A percentile compares a stretch with the other conserved stretches of the same genome.
phyloP scores from a whole-genome alignment of 73 alveolate species.

The Urostyla sp. region DNA sequence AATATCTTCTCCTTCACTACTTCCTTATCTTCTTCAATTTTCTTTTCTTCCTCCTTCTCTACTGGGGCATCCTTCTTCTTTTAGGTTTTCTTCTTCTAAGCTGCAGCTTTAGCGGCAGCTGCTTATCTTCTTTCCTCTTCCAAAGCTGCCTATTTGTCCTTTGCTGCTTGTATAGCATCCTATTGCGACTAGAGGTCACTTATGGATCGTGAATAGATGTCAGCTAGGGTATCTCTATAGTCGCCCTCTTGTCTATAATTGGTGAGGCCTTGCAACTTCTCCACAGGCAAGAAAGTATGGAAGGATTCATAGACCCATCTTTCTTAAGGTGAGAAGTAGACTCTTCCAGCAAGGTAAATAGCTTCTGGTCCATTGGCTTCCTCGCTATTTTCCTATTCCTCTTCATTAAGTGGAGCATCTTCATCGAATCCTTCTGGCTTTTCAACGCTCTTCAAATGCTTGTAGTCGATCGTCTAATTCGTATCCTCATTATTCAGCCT shows the following conservation, averaged over 20 bases:
- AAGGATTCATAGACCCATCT: constrained; percentile 53
- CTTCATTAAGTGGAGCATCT: constrained; percentile 30
- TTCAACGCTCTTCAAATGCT: constrained; percentile 15
- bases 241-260: no score
- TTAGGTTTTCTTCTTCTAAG: constrained; percentile 33
- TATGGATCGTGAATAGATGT: constrained; percentile 4
- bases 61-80: constrained; percentile 6
- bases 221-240: constrained; percentile 36
- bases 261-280: constrained; percentile 17
- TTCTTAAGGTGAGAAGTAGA: background rate
- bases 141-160: constrained; percentile 1
- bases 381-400: constrained; percentile 30
- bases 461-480: constrained; percentile 38
- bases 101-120: constrained; percentile 34
- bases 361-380: background rate
- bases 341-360: constrained; percentile 39
- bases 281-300: constrained; percentile 21
- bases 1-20: background rate
- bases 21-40: constrained; percentile 2
- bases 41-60: constrained; percentile 31
- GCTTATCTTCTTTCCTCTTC: constrained; percentile 45
- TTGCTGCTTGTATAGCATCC: constrained; percentile 16
- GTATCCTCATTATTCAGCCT: constrained; percentile 47
- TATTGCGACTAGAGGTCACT: constrained; percentile 9
- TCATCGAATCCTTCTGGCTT: constrained; percentile 54